phyloP scores from a whole-genome alignment of 1,284 basidiomycete species.

The Cutaneotrichosporon sp. region DNA sequence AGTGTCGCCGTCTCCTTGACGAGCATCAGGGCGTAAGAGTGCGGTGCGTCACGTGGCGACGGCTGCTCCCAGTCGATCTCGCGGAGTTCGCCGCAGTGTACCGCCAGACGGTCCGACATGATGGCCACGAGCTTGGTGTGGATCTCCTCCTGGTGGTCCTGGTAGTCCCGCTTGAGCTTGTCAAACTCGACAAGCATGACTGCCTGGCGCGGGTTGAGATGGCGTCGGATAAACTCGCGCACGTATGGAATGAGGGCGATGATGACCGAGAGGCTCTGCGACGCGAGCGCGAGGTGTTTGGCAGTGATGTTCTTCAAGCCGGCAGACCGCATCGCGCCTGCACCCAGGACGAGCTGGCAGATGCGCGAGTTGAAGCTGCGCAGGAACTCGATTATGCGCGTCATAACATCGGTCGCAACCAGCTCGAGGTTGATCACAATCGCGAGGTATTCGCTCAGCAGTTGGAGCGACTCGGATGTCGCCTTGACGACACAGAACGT shows the following conservation, averaged over 20 bases:
- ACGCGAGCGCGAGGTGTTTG: conserved; percentile 93
- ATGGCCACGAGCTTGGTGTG: conserved; percentile 96
- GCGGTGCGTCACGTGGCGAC: conserved; percentile 58
- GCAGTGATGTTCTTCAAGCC: conserved; percentile 98
- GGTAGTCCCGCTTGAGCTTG: conserved; percentile 95
- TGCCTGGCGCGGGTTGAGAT: conserved; percentile 86
- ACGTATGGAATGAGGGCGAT: conserved; percentile 95
- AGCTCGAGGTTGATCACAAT: conserved; percentile 84
- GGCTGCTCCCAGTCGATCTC: conserved; percentile 71
- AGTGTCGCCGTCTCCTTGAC: conserved; percentile 94
- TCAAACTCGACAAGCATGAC: conserved; percentile 98
- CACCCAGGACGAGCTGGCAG: conserved; percentile 96
- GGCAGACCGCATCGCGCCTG: conserved; percentile 95
- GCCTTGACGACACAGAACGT: conserved; percentile 83
- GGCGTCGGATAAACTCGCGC: conserved; percentile 87
- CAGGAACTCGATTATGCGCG: conserved; percentile 88
- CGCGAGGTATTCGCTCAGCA: conserved; percentile 81
- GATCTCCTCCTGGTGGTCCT: conserved; percentile 99
- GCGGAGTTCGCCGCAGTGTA: conserved; percentile 66
- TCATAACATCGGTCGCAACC: conserved; percentile 91
- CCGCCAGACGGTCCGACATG: conserved; percentile 90
- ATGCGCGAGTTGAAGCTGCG: conserved; percentile 98
- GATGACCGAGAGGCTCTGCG: conserved; percentile 90
- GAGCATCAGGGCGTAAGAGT: conserved; percentile 80
- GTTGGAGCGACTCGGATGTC: conserved; percentile 70